phyloP scores from a whole-genome alignment of 495 filamentous ascomycete species.

The Chlorociboria aeruginascens region DNA sequence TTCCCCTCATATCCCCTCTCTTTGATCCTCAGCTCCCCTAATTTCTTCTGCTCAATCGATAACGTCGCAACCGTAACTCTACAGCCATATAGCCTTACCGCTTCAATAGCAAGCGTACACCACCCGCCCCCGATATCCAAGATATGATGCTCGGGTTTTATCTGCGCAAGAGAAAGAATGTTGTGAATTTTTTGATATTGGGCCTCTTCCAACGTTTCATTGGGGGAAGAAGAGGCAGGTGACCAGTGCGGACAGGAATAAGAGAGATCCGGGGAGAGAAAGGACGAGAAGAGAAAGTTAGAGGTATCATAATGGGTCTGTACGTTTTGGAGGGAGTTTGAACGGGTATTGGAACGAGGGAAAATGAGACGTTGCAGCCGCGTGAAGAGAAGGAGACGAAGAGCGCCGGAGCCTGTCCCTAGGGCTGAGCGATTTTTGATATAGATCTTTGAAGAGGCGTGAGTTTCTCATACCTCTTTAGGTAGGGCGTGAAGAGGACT shows the following conservation, averaged over 20 bases:
- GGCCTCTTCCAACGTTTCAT: constrained; percentile 25
- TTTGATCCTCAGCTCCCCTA: constrained; percentile 31
- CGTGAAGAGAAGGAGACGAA: constrained; percentile 33
- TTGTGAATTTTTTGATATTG: too few species aligned
- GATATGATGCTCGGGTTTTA: constrained; percentile 43
- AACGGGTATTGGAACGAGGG: constrained; percentile 47
- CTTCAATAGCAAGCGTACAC: constrained; percentile 52
- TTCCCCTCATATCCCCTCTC: constrained; percentile 52
- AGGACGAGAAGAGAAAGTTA: constrained; percentile 58
- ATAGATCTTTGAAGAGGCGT: constrained; percentile 33
- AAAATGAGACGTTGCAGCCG: constrained; percentile 32
- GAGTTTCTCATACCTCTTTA: not conserved
- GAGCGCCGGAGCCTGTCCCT: constrained; percentile 25
- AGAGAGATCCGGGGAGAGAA: constrained; percentile 60
- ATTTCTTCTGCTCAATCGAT: constrained; percentile 41
- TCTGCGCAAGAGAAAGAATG: too few species aligned
- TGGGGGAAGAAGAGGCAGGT: constrained; percentile 11
- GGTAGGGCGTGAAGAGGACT: not conserved
- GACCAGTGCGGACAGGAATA: constrained; percentile 61
- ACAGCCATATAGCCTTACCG: constrained; percentile 43
- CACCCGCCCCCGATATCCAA: constrained; percentile 58
- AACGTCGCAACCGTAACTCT: constrained; percentile 48
- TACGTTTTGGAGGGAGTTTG: constrained; percentile 49
- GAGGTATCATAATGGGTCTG: constrained; percentile 61
- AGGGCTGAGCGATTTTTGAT: constrained; percentile 45